These are phyloP conservation scores for Penicillium sp. DNA, from an alignment of 2,329 filamentous ascomycete species.

Conservation along the genomic window DNA sequence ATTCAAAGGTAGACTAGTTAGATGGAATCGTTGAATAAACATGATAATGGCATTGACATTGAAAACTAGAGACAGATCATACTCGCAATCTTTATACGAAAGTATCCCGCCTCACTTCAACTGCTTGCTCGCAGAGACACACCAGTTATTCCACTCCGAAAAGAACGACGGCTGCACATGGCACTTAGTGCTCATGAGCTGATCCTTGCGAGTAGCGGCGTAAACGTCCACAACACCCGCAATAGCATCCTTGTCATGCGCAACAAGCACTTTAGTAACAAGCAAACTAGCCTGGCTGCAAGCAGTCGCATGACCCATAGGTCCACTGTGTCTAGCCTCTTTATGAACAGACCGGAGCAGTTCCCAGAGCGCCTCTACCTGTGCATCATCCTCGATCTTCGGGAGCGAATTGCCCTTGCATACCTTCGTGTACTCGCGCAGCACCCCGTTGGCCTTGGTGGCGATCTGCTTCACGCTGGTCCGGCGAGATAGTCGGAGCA, in stretches of 20 bases:
- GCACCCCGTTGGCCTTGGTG: slow-evolving; percentile 67
- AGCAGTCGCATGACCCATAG: slow-evolving; percentile 69
- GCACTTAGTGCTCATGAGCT: slow-evolving; percentile 56
- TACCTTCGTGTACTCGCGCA: slow-evolving; percentile 69
- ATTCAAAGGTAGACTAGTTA: background rate
- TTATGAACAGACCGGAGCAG: slow-evolving; percentile 66
- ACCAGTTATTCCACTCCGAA: slow-evolving; percentile 73
- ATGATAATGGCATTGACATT: slow-evolving; percentile 5
- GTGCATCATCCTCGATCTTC: slow-evolving; percentile 31
- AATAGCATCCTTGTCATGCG: slow-evolving; percentile 51
- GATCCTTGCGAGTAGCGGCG: slow-evolving; percentile 57
- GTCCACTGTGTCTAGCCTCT: slow-evolving; percentile 54
- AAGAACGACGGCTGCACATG: slow-evolving; percentile 66
- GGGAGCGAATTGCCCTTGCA: slow-evolving; percentile 51
- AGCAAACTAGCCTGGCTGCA: slow-evolving; percentile 60
- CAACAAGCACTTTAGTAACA: slow-evolving; percentile 44
- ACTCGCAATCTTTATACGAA: background rate
- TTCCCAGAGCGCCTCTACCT: slow-evolving; percentile 49
- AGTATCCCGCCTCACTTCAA: slow-evolving; percentile 26
- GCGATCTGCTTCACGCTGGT: slow-evolving; percentile 73
- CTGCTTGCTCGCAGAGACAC: slow-evolving; percentile 45
- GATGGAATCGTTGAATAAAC: background rate
- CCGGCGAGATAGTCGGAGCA: slow-evolving; percentile 72
- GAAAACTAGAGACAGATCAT: background rate
- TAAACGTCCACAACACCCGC: slow-evolving; percentile 63